A percentile compares a stretch with the other conserved stretches of the same genome.
Conservation (phyloP, 2,329 filamentous ascomycete species). For the Aureobasidium sp. region DNA sequence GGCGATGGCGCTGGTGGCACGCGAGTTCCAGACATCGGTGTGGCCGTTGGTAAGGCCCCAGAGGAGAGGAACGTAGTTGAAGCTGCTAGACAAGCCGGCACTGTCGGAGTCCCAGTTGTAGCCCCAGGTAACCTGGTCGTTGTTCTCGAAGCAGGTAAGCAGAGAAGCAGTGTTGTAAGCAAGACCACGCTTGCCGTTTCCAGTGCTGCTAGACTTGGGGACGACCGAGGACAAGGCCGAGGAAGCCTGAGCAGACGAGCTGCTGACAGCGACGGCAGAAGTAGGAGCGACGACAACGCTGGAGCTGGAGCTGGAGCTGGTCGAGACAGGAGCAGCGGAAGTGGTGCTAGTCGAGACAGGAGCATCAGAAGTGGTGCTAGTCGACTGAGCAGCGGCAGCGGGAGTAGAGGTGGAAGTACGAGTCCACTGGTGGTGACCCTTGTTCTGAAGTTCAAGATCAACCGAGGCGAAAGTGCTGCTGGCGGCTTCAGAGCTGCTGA, state of each 20-base stretch:
- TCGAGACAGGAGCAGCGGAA: neutral
- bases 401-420: neutral
- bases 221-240: conserved; percentile 19
- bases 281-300: conserved; percentile 9
- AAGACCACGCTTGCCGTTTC: conserved; percentile 54
- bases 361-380: neutral
- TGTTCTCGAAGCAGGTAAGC: conserved; percentile 42
- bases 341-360: neutral
- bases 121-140: conserved; percentile 47
- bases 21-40: conserved; percentile 42
- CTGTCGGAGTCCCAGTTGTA: conserved; percentile 59
- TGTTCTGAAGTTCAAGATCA: conserved; percentile 4
- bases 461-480: neutral
- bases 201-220: conserved; percentile 21
- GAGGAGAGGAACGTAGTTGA: conserved; percentile 60
- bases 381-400: neutral
- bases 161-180: conserved; percentile 56
- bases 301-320: conserved; percentile 1
- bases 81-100: conserved; percentile 31
- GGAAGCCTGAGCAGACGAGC: conserved; percentile 19
- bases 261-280: conserved; percentile 9
- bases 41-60: conserved; percentile 40
- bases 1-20: conserved; percentile 45
- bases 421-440: neutral
- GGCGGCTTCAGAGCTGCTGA: neutral